Evolutionary conservation across 177 flowering plant species (phyloP), one percentile per base, ranked within the genome.

Genomic region (Tripterygium wilfordii): DNA sequence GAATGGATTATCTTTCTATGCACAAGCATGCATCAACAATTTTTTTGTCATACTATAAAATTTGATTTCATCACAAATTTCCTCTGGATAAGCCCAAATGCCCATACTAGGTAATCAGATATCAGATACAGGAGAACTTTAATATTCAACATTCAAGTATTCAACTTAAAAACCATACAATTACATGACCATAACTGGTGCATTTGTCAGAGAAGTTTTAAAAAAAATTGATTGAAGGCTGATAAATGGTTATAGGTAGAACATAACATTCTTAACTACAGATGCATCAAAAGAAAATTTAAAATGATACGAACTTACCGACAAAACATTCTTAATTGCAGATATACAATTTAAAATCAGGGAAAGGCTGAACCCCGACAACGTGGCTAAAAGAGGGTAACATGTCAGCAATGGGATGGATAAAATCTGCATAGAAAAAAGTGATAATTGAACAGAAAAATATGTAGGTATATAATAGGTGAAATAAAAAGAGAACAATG

Each of bases 311-410:
- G 46, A 8, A 66, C 90, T 71, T 64, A 83, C 86, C 36, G 67
- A 45, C 32, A 83, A 44, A 26, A 67, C 57, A 62, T 72, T 76
- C 76, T 75, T 80, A 67, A 76, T 22, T 7, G 62, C 12, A 0
- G 86, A 73, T 32, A 84, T 86, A 53, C 58, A 59, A 49, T 68
- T 68, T 2, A 83, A 30, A 45, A 63, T 3, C n/a, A 80, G 10
- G 0, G 48, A 9, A 39, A 75, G 86, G 36, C 39, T 36, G 32
- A 66, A n/a, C 9, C 82, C 84, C 9, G 73, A 62, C 31, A 71
- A 51, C 54, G 8, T 39, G 17, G 82, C 67, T 51, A 83, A 67
- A n/a, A 65, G 68, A 15, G 84, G 82, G 56, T 67, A 83, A 49
- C 76, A 60, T 20, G 77, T 31, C 26, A 82, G 61, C 60, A 82